These are phyloP conservation scores for Penicillium sp. DNA, from an alignment of 2,329 filamentous ascomycete species.

Conservation along the genomic window DNA sequence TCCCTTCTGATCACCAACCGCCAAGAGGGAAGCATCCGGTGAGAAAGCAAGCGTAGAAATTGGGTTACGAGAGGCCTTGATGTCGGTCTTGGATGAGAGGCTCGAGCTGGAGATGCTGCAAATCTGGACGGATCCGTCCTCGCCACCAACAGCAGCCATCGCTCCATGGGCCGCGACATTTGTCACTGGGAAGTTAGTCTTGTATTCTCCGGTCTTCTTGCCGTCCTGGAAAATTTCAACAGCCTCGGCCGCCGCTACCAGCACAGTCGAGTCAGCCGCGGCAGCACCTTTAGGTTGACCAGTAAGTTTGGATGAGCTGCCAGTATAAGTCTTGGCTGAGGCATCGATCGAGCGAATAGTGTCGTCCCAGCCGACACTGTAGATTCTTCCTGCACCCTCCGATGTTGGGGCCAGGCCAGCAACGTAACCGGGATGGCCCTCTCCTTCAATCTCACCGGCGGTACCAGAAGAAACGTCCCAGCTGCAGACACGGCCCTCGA, in stretches of 20 bases:
- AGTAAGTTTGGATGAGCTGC: slow-evolving; percentile 63
- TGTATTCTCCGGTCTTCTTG: slow-evolving; percentile 57
- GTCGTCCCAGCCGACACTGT: slow-evolving; percentile 93
- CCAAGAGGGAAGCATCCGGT: slow-evolving; percentile 70
- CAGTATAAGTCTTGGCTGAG: slow-evolving; percentile 71
- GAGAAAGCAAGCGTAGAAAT: slow-evolving; percentile 85
- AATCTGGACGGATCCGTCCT: slow-evolving; percentile 71
- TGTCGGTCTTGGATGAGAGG: slow-evolving; percentile 54
- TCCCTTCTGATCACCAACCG: slow-evolving; percentile 77
- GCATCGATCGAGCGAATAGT: slow-evolving; percentile 76
- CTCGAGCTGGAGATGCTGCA: slow-evolving; percentile 63
- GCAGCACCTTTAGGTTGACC: slow-evolving; percentile 78
- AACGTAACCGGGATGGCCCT: slow-evolving; percentile 81
- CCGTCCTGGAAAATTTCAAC: slow-evolving; percentile 61
- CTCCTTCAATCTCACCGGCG: slow-evolving; percentile 71
- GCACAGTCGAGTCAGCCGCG: slow-evolving; percentile 51
- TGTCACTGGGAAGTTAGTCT: slow-evolving; percentile 64
- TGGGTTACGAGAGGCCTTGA: slow-evolving; percentile 67
- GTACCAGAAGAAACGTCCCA: slow-evolving; percentile 75
- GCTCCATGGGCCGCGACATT: slow-evolving; percentile 68
- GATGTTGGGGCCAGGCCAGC: slow-evolving; percentile 65
- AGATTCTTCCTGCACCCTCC: slow-evolving; percentile 59
- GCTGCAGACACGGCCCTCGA: slow-evolving; percentile 79
- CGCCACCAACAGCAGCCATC: slow-evolving; percentile 71
- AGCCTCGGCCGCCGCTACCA: slow-evolving; percentile 60